Percentiles rank a stretch among this genome's conserved stretches.
phyloP scores from a whole-genome alignment of 257 asterid species.

The Parsonsia alboflavescens region DNA sequence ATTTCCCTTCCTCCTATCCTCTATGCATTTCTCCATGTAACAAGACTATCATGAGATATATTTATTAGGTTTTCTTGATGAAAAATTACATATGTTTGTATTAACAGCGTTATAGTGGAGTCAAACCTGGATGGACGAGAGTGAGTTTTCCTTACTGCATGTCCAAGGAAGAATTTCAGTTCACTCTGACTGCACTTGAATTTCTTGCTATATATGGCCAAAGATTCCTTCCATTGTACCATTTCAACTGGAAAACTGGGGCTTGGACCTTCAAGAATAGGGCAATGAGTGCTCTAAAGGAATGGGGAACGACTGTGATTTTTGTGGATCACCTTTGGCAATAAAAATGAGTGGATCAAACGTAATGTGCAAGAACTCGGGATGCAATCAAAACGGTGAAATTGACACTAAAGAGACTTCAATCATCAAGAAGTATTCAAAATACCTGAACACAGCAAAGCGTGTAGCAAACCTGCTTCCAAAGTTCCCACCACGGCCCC shows the following conservation, averaged over 20 bases:
- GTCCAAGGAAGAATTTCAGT: conserved; percentile 58
- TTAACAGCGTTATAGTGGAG: conserved; percentile 54
- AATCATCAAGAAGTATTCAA: conserved; percentile 16
- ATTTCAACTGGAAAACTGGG: conserved; percentile 56
- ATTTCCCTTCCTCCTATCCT: too few species aligned
- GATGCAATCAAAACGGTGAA: neutral
- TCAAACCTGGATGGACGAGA: conserved; percentile 81
- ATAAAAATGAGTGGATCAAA: conserved; percentile 4
- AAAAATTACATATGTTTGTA: neutral
- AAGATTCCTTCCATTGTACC: conserved; percentile 46
- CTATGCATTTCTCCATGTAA: neutral
- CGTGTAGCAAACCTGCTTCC: conserved; percentile 43
- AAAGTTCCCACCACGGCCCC: conserved; percentile 34
- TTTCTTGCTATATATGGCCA: conserved; percentile 57
- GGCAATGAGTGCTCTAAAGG: neutral
- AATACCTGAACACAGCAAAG: conserved; percentile 48
- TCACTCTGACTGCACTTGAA: conserved; percentile 48
- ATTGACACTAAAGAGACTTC: conserved; percentile 10
- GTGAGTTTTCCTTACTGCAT: conserved; percentile 71
- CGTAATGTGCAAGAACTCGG: conserved; percentile 7
- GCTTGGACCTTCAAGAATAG: conserved; percentile 51
- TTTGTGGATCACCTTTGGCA: conserved; percentile 1
- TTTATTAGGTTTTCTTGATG: neutral
- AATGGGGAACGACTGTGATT: neutral
- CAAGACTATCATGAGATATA: too few species aligned